These are phyloP conservation scores for Colletotrichum ledebouriae DNA, from an alignment of 2,329 filamentous ascomycete genomes.

Conservation along the genomic window DNA sequence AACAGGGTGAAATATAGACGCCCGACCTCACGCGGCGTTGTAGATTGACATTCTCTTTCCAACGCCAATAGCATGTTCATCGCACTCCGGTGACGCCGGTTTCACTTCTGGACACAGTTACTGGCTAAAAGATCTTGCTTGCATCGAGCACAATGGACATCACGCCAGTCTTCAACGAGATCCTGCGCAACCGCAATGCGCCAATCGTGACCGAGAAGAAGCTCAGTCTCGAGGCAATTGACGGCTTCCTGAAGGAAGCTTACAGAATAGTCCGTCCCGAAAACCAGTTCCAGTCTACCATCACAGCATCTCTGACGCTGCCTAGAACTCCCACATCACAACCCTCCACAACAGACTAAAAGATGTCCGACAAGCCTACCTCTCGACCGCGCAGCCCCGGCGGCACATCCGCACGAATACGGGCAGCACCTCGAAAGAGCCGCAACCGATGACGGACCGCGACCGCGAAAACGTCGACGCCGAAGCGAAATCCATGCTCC, in stretches of 20 bases:
- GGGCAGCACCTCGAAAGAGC: conserved; percentile 48
- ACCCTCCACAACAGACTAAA: conserved; percentile 85
- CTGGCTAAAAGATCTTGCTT: neutral
- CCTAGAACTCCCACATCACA: conserved; percentile 85
- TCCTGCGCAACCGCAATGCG: conserved; percentile 72
- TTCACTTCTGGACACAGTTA: neutral
- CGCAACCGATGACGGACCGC: conserved; percentile 77
- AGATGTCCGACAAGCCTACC: conserved; percentile 89
- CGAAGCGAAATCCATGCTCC: conserved; percentile 86
- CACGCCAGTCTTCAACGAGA: conserved; percentile 76
- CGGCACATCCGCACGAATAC: conserved; percentile 61
- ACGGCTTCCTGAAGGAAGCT: conserved; percentile 93
- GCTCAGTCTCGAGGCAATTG: conserved; percentile 69
- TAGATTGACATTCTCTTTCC: neutral
- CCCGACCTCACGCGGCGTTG: neutral
- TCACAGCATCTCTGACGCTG: neutral
- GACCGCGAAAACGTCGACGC: conserved; percentile 90
- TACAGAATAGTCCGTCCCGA: conserved; percentile 81
- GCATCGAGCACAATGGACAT: conserved; percentile 65
- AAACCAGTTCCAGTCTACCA: too few relatives aligned
- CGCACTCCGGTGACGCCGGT: neutral
- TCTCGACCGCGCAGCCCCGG: conserved; percentile 81
- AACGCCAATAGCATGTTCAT: conserved; percentile 13
- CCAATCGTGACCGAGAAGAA: conserved; percentile 57
- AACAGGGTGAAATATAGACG: conserved; percentile 14